Evolutionary conservation across 176 grass and related monocot species (phyloP).

Genomic region (Elaeis guineensis): DNA sequence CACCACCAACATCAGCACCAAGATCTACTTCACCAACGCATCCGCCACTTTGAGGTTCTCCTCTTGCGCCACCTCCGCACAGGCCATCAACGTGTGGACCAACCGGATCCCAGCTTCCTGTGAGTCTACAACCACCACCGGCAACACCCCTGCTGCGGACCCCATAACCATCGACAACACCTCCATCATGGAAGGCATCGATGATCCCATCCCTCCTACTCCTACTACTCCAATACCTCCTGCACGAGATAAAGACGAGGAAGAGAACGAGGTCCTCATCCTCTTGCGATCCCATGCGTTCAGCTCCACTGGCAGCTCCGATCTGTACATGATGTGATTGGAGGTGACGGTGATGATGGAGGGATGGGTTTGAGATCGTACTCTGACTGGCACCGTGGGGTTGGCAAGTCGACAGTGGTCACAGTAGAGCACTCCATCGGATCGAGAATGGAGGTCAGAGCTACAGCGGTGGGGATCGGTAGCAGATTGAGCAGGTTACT

Average conservation of each 20-base stretch:
- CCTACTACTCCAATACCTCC: too few relatives aligned
- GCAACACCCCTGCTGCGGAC: conserved; percentile 20
- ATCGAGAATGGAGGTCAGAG: background rate
- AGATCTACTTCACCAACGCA: conserved; percentile 75
- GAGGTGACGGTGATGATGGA: background rate
- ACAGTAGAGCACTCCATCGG: conserved; percentile 42
- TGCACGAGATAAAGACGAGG: conserved; percentile 63
- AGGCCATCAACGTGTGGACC: conserved; percentile 76
- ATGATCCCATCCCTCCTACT: conserved; percentile 15
- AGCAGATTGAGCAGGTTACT: background rate
- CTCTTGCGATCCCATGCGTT: conserved; percentile 47
- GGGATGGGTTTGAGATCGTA: conserved; percentile 42
- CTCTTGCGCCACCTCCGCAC: conserved; percentile 80
- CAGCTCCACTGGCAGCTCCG: conserved; percentile 17
- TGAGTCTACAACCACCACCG: conserved; percentile 64
- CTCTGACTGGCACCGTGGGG: too few relatives aligned
- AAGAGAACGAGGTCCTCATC: conserved; percentile 70
- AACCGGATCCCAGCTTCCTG: conserved; percentile 81
- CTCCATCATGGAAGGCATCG: conserved; percentile 2
- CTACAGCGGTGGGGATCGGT: conserved; percentile 25
- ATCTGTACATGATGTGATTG: background rate
- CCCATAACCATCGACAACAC: conserved; percentile 15
- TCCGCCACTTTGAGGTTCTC: conserved; percentile 74
- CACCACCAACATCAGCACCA: too few relatives aligned
- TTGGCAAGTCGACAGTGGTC: conserved; percentile 2